Percentiles rank a stretch among this genome's conserved stretches.
Evolutionary conservation across 1,139 yeast genomes (phyloP).

Genomic region (Sugiyamaella novakii): DNA sequence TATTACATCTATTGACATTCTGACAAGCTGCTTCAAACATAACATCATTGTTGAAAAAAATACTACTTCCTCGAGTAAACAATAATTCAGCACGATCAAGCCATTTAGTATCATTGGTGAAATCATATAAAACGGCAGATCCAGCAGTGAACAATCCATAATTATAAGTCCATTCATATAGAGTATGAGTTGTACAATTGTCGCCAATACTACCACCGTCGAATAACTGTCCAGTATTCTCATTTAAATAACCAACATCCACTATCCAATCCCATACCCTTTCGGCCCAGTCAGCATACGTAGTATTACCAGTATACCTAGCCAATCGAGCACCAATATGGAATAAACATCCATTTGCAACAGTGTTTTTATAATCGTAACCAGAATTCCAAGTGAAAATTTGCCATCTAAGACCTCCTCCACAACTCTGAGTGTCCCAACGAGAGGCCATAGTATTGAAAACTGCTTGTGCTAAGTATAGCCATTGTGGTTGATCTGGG

Average conservation of each 20-base stretch:
- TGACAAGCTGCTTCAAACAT: constrained; percentile 88
- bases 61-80: constrained; percentile 51
- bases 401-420: constrained; percentile 96
- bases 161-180: constrained; percentile 83
- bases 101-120: constrained; percentile 72
- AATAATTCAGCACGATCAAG: constrained; percentile 48
- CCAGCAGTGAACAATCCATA: constrained; percentile 82
- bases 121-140: constrained; percentile 76
- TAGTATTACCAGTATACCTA: constrained; percentile 68
- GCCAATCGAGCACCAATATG: constrained; percentile 86
- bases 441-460: constrained; percentile 87
- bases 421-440: constrained; percentile 77
- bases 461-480: constrained; percentile 71
- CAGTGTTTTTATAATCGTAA: constrained; percentile 87
- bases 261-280: constrained; percentile 81
- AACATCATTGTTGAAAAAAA: constrained; percentile 61
- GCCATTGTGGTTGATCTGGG: constrained; percentile 62
- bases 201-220: constrained; percentile 75
- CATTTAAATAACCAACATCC: constrained; percentile 56
- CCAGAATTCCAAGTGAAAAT: constrained; percentile 94
- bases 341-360: constrained; percentile 88
- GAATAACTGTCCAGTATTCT: constrained; percentile 45
- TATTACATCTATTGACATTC: constrained; percentile 61
- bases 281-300: constrained; percentile 81
- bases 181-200: constrained; percentile 63